Evolutionary conservation across 1,284 basidiomycete genomes (phyloP).

Genomic region (Malassezia equina): DNA sequence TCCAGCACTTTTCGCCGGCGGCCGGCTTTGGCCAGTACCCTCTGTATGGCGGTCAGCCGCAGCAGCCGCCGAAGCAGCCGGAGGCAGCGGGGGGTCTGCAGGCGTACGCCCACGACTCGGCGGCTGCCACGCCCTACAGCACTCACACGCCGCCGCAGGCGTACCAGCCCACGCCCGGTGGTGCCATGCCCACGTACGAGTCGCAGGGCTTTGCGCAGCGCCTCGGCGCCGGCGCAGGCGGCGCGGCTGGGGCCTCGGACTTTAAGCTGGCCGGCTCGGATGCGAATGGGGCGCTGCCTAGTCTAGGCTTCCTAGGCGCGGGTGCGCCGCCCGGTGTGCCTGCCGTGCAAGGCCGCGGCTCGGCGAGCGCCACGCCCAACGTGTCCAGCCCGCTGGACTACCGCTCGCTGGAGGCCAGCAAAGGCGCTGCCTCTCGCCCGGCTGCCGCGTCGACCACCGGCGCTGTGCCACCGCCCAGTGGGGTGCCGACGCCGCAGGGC

Average conservation of each 20-base stretch:
- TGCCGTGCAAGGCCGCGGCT: slow-evolving; percentile 17
- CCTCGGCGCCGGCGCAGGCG: slow-evolving; percentile 22
- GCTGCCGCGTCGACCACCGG: background rate
- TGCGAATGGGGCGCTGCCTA: slow-evolving; percentile 27
- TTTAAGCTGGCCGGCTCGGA: slow-evolving; percentile 29
- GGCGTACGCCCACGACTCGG: slow-evolving; percentile 3
- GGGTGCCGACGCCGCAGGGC: slow-evolving; percentile 23
- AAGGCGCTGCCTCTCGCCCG: slow-evolving; percentile 7
- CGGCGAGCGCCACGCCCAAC: slow-evolving; percentile 13
- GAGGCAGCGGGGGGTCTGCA: slow-evolving; percentile 3
- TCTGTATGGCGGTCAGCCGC: slow-evolving; percentile 40
- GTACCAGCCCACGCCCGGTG: slow-evolving; percentile 28
- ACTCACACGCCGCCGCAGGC: slow-evolving; percentile 22
- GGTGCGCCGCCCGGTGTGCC: slow-evolving; percentile 18
- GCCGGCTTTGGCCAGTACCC: slow-evolving; percentile 47
- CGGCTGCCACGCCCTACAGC: slow-evolving; percentile 25
- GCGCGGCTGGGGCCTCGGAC: slow-evolving; percentile 31
- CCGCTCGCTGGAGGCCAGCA: slow-evolving; percentile 13
- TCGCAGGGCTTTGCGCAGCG: slow-evolving; percentile 35
- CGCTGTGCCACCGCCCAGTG: slow-evolving; percentile 19
- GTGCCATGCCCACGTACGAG: slow-evolving; percentile 28
- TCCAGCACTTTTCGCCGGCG: slow-evolving; percentile 47
- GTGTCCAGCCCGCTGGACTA: slow-evolving; percentile 15
- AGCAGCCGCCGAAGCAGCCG: slow-evolving; percentile 32
- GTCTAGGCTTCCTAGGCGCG: slow-evolving; percentile 28